Evolutionary conservation across 2,329 filamentous ascomycete genomes (phyloP), one percentile per base, ranked within the genome.

Genomic region (Fusarium fracticaudum): DNA sequence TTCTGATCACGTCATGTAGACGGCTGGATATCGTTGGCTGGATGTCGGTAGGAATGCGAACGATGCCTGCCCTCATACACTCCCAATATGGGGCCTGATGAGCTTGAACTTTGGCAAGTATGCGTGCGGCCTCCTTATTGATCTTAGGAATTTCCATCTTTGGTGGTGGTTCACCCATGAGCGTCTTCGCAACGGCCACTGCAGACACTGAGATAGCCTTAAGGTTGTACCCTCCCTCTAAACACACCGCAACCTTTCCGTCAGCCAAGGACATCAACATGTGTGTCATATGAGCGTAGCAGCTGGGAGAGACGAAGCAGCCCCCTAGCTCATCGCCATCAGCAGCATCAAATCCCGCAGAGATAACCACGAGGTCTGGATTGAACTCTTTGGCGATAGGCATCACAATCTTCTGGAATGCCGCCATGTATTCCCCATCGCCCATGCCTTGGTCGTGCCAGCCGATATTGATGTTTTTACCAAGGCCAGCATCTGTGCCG

Each of bases 221-320:
- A 31, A 99, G 90, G 78, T 98, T 98, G 83, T 99, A 99, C 14
- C 96, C 96, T 29, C 96, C 96, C 84, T 99, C 96, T 6, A 99
- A 87, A 80, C 95, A 98, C 14, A 98, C 96, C 6, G 94, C 93
- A 20, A 99, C 88, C 80, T 95, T 98, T 35, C 96, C 96, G 50
- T 91, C 88, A 2, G 96, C 96, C 26, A 99, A 87, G 5, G 94
- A 95, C 95, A 98, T 98, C 54, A 99, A 89, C 96, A 98, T 98
- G 80, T 98, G 95, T 22, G 96, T 98, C 96, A 99, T 98, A 80
- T 99, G 96, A 20, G 95, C 94, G 80, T 98, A 99, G 80, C 96
- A 97, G 9, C 91, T 85, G 0, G 96, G 96, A 2, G 95, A 93
- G 10, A 99, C 96, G 79, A 94, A 96, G 81, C 96, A 99, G 38